phyloP scores from a whole-genome alignment of 192 early-diverging fungal species.

The Spizellomyces sp. region DNA sequence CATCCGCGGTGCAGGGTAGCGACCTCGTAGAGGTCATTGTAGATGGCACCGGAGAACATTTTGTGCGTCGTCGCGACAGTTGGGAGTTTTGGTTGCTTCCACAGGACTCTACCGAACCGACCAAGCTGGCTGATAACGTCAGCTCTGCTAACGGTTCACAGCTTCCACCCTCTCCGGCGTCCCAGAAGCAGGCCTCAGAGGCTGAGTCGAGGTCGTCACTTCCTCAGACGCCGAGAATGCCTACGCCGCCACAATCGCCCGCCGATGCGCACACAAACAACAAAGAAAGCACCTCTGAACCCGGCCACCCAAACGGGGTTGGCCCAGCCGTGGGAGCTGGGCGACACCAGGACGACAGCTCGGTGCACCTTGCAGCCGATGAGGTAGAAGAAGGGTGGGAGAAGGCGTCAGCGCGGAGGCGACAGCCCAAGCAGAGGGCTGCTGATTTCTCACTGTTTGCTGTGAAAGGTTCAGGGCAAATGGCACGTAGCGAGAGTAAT shows the following conservation, averaged over 20 bases:
- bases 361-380: constrained; percentile 8
- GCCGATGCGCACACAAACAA: not conserved
- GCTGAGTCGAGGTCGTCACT: not conserved
- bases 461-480: too few relatives aligned
- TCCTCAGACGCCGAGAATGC: not conserved
- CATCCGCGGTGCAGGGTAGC: constrained; percentile 33
- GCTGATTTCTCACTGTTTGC: too few relatives aligned
- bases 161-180: not conserved
- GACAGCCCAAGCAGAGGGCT: not conserved
- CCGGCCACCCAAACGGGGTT: constrained; percentile 32
- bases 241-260: constrained; percentile 8
- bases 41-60: constrained; percentile 48
- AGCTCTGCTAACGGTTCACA: not conserved
- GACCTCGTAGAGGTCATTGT: constrained; percentile 63
- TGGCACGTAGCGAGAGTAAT: too few relatives aligned
- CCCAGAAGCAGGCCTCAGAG: not conserved
- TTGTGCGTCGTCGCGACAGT: constrained; percentile 56
- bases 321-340: constrained; percentile 29
- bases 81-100: constrained; percentile 86
- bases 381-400: constrained; percentile 31
- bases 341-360: constrained; percentile 33
- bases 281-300: not conserved
- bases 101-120: not conserved
- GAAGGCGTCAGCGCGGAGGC: constrained; percentile 25
- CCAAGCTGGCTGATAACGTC: not conserved